These are phyloP conservation scores for Botrytis aclada DNA, from an alignment of 2,329 filamentous ascomycete genomes.

Conservation along the genomic window DNA sequence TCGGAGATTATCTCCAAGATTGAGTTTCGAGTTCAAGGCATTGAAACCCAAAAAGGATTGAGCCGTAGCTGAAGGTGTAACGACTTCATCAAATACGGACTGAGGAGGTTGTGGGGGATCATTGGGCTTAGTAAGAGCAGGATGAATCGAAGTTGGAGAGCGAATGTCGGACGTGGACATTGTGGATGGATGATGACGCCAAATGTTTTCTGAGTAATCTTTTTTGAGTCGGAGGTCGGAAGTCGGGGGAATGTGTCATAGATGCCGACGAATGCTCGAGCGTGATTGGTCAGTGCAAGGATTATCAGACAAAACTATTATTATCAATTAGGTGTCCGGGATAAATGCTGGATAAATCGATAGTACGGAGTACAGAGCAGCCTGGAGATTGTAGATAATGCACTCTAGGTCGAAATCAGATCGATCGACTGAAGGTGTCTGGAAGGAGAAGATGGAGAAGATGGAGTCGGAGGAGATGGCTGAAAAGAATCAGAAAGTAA, in stretches of 20 bases:
- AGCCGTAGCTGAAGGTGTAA: conserved; percentile 23
- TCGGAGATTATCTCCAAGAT: conserved; percentile 41
- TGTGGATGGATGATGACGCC: conserved; percentile 26
- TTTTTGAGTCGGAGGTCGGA: background rate
- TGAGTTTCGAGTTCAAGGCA: conserved; percentile 34
- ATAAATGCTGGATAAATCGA: background rate
- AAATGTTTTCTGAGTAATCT: background rate
- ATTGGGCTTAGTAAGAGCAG: conserved; percentile 44
- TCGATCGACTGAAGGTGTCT: background rate
- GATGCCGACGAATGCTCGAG: background rate
- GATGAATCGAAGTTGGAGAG: conserved; percentile 51
- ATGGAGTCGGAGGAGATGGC: background rate
- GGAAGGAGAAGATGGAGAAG: background rate
- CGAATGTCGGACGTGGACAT: conserved; percentile 45
- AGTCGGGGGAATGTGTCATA: background rate
- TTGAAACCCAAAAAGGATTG: conserved; percentile 29
- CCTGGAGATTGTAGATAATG: background rate
- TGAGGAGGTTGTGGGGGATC: conserved; percentile 23
- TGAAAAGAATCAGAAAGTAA: background rate
- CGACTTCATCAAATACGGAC: conserved; percentile 32
- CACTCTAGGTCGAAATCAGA: background rate
- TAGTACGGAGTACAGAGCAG: background rate
- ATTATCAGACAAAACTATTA: background rate
- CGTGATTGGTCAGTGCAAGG: background rate
- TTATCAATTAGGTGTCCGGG: background rate